Base-by-base conservation (phyloP, 2,329 filamentous ascomycete species). In the Aureobasidium mangrovei region DNA sequence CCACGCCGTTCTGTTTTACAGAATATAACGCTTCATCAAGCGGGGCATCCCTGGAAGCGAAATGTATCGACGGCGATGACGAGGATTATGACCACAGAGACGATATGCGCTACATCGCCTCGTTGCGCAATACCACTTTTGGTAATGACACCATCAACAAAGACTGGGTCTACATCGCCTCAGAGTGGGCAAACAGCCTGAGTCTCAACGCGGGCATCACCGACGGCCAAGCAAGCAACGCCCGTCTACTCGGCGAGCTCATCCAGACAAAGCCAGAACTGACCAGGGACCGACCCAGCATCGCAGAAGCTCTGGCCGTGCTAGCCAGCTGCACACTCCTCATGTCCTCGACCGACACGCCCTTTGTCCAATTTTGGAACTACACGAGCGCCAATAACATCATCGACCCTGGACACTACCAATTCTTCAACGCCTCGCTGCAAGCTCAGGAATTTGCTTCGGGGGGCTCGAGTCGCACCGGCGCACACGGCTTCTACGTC, bases 251-350 rank as follows among this genome's bases (percentile, higher is more conserved):
- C 3, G 73, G 68, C 7, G 70, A 77, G 45, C 60, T 75, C 39
- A 70, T 75, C 18, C 58, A 74, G 1, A 64, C 65, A 0, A 49
- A 54, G 1, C 60, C 65, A 1, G 60, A 67, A 7, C 73, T 88
- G 0, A 71, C 77, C 33, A 67, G 73, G 0, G 63, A 68, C 0
- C 66, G 84, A 0, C 88, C 88, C 0, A 87, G 83, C 2, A 74
- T 87, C n/a, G 83, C 81, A 0, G 88, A 93, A 67, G 83, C 84
- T 0, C 65, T 93, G 0, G 85, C 86, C 0, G 85, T 88, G 0
- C 76, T 90, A 61, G 78, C 80, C 0, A 80, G 81, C 3, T 83
- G 79, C 35, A 88, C 85, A 0, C 67, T 90, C 0, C 74, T 90
- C 7, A 73, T 83, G 41, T 76, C 79, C 7, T 70, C 81, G 2